Evolutionary conservation across 1,284 basidiomycete species (phyloP), one percentile per base, ranked within the genome.

Genomic region (Trichosporon sp.): DNA sequence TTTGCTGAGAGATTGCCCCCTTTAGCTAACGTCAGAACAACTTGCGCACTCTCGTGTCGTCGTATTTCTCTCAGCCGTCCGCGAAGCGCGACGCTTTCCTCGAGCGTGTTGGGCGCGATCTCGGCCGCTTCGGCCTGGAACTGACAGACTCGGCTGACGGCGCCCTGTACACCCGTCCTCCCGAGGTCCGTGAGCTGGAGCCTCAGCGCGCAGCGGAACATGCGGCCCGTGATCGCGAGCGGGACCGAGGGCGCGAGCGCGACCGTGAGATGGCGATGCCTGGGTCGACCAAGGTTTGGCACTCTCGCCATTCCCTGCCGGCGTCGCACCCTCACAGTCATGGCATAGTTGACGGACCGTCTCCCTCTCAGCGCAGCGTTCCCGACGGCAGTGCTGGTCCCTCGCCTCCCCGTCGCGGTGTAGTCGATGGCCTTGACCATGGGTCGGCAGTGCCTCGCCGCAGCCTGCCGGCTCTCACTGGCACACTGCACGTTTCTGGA

Each of bases 51-150:
- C 75, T 83, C 19, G 73, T 80, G 10, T 67, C 68, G 14, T 77
- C 76, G 26, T 79, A 78, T 71, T 82, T 79, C 68, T 71, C 73
- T 1, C 72, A 78, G 26, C 72, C 76, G 37, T 69, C 74, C 6
- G 66, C 74, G 2, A 71, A 74, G 35, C 74, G 80, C 26, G 79
- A 81, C 35, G 82, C 82, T 5, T 80, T 81, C 63, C 70, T 81
- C 31, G 82, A 83, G 65, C 70, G 76, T 21, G 76, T 81, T 16
- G 82, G 82, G 0, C 69, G 82, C 31, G 79, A 78, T n/a, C 69
- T 83, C 14, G 70, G 71, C 11, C 70, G 74, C n/a, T 59, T 82
- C 12, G 82, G 82, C 0, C 76, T 76, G 74, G 64, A 78, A 43
- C 68, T 83, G 69, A 81, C 79, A 1, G 79, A 80, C 70, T 73